These are phyloP conservation scores for Cladorrhinum samala DNA, from an alignment of 495 filamentous ascomycete species.

Conservation along the genomic window DNA sequence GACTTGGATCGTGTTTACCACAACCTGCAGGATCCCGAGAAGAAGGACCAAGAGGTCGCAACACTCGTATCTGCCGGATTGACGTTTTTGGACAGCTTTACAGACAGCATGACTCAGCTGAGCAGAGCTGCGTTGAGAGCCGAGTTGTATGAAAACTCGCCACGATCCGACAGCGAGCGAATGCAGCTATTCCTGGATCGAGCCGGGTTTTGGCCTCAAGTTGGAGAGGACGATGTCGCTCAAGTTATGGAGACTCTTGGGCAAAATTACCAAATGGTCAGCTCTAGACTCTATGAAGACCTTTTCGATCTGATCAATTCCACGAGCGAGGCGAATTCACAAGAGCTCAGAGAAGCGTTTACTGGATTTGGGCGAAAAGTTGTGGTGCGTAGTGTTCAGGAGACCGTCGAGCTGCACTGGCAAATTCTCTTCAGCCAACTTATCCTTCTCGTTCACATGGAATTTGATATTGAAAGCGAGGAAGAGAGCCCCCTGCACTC, in stretches of 20 bases:
- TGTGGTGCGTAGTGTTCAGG: slow-evolving; percentile 68
- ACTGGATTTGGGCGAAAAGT: slow-evolving; percentile 67
- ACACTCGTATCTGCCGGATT: slow-evolving; percentile 54
- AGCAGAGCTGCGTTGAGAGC: slow-evolving; percentile 54
- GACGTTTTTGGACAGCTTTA: slow-evolving; percentile 54
- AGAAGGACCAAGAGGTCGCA: slow-evolving; percentile 31
- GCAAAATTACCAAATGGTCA: slow-evolving; percentile 47
- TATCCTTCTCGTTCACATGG: slow-evolving; percentile 75
- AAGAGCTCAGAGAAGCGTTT: slow-evolving; percentile 37
- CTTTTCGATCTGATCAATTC: slow-evolving; percentile 36
- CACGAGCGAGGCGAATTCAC: slow-evolving; percentile 34
- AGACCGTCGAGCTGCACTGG: slow-evolving; percentile 62
- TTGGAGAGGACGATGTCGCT: slow-evolving; percentile 62
- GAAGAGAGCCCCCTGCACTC: slow-evolving; percentile 50
- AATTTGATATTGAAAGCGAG: slow-evolving; percentile 64
- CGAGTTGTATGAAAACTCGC: slow-evolving; percentile 65
- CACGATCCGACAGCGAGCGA: slow-evolving; percentile 58
- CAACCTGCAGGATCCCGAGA: slow-evolving; percentile 41
- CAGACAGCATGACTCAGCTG: slow-evolving; percentile 53
- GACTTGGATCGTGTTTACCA: slow-evolving; percentile 62
- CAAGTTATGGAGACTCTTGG: slow-evolving; percentile 52
- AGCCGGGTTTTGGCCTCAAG: slow-evolving; percentile 62
- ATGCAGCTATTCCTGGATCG: slow-evolving; percentile 67
- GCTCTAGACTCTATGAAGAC: slow-evolving; percentile 48
- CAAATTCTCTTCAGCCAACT: slow-evolving; percentile 73